Evolutionary conservation across 768 basidiomycete species (phyloP).

Genomic region (Inosperma sp.): DNA sequence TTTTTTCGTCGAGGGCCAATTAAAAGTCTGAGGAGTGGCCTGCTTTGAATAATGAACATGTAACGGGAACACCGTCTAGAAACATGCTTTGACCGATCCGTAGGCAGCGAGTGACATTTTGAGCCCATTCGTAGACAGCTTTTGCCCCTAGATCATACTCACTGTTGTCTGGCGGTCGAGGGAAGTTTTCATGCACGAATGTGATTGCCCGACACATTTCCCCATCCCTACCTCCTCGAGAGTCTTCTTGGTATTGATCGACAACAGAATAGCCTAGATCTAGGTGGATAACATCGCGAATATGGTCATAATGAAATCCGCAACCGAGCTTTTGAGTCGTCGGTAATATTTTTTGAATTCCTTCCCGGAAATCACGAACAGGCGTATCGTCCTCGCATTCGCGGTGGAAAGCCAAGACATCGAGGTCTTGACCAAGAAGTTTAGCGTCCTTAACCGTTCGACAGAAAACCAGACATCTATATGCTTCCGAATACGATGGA

Average conservation of each 20-base stretch:
- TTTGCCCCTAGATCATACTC: background rate
- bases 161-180: no score
- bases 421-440: background rate
- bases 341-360: conserved; percentile 4
- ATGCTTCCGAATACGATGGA: background rate
- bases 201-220: conserved; percentile 1
- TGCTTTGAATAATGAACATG: conserved; percentile 4
- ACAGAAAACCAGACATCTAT: conserved; percentile 10
- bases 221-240: conserved; percentile 13
- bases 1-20: background rate
- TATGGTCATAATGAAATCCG: conserved; percentile 9
- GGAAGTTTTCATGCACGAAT: background rate
- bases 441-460: background rate
- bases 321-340: conserved; percentile 10
- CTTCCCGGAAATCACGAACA: background rate
- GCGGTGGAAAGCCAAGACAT: background rate
- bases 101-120: background rate
- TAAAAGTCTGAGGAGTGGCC: background rate
- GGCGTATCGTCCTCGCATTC: background rate
- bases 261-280: conserved; percentile 6
- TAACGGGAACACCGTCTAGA: conserved; percentile 9
- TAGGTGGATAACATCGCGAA: conserved; percentile 11
- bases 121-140: conserved; percentile 3
- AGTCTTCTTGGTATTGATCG: conserved; percentile 15
- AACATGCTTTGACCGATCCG: background rate